Evolutionary conservation across 768 basidiomycete genomes (phyloP).

Genomic region (Xerocomus potaroensis): DNA sequence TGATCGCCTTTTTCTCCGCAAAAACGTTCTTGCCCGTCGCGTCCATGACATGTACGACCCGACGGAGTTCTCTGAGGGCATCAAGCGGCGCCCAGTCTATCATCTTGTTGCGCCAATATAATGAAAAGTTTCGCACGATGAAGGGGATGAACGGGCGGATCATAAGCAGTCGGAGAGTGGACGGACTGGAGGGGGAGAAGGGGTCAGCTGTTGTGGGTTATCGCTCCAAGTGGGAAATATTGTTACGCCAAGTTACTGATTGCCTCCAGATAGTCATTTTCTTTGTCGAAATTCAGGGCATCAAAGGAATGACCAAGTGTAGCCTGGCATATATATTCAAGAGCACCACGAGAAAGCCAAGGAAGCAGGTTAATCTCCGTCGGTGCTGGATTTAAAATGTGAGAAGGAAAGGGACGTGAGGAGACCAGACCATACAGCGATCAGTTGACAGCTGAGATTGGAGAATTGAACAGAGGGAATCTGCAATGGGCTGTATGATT

Average conservation of each 20-base stretch:
- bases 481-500: conserved; percentile 32
- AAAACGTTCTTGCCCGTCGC: conserved; percentile 26
- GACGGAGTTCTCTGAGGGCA: conserved; percentile 25
- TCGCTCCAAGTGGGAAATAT: too few relatives aligned
- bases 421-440: conserved; percentile 15
- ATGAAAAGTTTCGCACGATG: conserved; percentile 26
- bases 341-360: conserved; percentile 31
- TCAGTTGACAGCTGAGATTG: conserved; percentile 19
- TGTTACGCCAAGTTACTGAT: conserved; percentile 31
- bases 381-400: conserved; percentile 12
- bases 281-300: conserved; percentile 22
- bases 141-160: conserved; percentile 32
- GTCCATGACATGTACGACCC: conserved; percentile 29
- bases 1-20: conserved; percentile 26
- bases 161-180: conserved; percentile 23
- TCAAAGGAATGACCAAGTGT: conserved; percentile 33
- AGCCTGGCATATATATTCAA: conserved; percentile 35
- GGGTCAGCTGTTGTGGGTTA: neutral
- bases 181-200: conserved; percentile 19
- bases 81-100: conserved; percentile 31
- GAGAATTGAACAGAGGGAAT: conserved; percentile 21
- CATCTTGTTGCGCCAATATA: conserved; percentile 31
- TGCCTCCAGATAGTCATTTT: conserved; percentile 27
- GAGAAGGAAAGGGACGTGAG: neutral
- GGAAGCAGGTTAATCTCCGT: conserved; percentile 33